These are phyloP conservation scores for Tetrahymena thermophila DNA, from an alignment of 73 alveolate species.

Conservation along the genomic window DNA sequence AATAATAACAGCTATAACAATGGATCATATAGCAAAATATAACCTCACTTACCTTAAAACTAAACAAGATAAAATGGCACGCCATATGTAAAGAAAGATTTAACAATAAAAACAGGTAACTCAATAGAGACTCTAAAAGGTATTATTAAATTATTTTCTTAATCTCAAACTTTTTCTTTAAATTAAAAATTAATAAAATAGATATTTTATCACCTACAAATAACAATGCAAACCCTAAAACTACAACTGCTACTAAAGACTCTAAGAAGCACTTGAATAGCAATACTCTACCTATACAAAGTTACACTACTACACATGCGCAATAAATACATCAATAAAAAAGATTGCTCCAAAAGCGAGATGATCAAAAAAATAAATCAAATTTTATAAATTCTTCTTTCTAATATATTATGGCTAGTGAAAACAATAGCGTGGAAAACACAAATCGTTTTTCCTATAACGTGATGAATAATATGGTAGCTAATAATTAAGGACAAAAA, in stretches of 20 bases:
- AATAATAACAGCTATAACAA: not conserved
- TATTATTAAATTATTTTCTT: not conserved
- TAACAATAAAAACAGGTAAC: constrained; percentile 28
- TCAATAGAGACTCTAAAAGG: constrained; percentile 34
- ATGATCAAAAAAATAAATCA: not conserved
- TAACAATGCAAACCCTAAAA: not conserved
- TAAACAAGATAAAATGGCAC: constrained; percentile 2
- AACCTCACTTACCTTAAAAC: not conserved
- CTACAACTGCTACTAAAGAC: not conserved
- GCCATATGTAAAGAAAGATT: not conserved
- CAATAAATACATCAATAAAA: not conserved
- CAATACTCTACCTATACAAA: not conserved
- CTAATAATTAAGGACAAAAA: not conserved
- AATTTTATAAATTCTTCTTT: not conserved
- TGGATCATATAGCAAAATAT: not conserved
- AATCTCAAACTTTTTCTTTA: not conserved
- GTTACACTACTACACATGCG: not conserved
- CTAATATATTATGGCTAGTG: not conserved
- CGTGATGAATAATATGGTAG: not conserved
- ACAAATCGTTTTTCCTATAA: not conserved
- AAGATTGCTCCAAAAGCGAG: not conserved
- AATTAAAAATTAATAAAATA: not conserved
- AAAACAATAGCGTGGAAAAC: not conserved
- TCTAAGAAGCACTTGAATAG: not conserved
- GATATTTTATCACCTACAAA: not conserved